Base-by-base conservation (phyloP, 1,284 basidiomycete genomes). In the Spongispora temasekensis region DNA sequence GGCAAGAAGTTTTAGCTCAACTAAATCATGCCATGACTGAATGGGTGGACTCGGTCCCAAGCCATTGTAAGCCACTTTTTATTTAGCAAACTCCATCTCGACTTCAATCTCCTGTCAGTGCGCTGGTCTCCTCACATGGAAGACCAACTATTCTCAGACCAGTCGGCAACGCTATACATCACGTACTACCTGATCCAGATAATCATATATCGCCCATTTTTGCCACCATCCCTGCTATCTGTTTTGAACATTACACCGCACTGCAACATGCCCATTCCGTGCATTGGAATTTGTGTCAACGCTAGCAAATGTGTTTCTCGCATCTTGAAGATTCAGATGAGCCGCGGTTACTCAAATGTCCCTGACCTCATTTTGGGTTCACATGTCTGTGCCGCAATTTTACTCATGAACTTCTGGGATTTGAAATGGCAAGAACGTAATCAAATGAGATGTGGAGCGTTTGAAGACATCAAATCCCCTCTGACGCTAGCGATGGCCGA, bases 121-220 rank as follows among this genome's bases (percentile, higher is more conserved):
- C 78, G 73, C 64, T 94, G 91, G 92, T 81, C 84, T 5, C 77
- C 84, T n/a, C 77, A 82, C 44, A 81, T 83, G 42, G 78, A 84
- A 62, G 76, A 87, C 64, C 71, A 73, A 0, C 65, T 78, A 2
- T 83, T 89, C 62, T 84, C 89, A 37, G 83, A 82, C 56, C 91
- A 92, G 73, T 87, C 90, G 3, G 84, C 89, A 3, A 80, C 83
- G 5, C 75, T 95, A 13, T 86, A 87, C 67, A 80, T 84, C 21
- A 82, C 84, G 5, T 94, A 93, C 71, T 87, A 94, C 73, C 76
- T 89, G 55, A 77, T 82, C 17, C 83, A 83, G 66, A 91, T 94
- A 68, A 79, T 91, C 61, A 83, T 93, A 54, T 89, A 93, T 71
- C 84, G 91, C 13, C 88, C 90, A 1, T 93, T 93, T 73, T 86